Evolutionary conservation across 164 flowering plant species (phyloP).

Genomic region (Macadamia tetraphylla): DNA sequence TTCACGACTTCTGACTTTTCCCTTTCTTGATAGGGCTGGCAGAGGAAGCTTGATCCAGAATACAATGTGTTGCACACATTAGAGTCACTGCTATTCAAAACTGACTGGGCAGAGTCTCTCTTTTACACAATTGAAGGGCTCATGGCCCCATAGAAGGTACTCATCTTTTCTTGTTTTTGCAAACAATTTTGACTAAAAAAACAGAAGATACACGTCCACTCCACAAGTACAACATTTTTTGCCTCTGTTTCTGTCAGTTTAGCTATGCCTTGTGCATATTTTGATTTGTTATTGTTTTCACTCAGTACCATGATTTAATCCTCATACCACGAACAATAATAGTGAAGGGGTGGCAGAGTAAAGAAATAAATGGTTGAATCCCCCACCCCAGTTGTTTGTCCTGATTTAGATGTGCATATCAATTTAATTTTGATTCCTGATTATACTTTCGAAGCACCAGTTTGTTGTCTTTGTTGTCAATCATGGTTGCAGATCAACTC

Average conservation of each 20-base stretch:
- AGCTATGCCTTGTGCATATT: neutral
- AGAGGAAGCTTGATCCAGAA: slow-evolving; percentile 69
- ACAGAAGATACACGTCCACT: slow-evolving; percentile 7
- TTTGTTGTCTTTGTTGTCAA: too few species aligned
- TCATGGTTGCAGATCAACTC: too few species aligned
- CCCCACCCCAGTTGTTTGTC: neutral
- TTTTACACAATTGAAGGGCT: slow-evolving; percentile 68
- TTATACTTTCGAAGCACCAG: too few species aligned
- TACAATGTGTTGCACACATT: slow-evolving; percentile 63
- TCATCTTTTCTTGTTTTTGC: slow-evolving; percentile 3
- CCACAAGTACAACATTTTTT: slow-evolving; percentile 9
- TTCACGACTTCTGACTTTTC: neutral
- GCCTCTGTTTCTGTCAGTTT: neutral
- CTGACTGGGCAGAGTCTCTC: slow-evolving; percentile 69
- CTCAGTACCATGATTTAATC: too few species aligned
- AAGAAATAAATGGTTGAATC: neutral
- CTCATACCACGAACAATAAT: neutral
- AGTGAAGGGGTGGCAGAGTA: too few species aligned
- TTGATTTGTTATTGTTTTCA: neutral
- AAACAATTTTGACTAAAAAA: slow-evolving; percentile 24
- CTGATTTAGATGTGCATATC: too few species aligned
- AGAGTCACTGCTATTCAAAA: slow-evolving; percentile 49
- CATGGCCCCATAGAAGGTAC: slow-evolving; percentile 50
- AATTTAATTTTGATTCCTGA: too few species aligned
- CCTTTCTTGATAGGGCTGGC: slow-evolving; percentile 55